These are phyloP conservation scores for Trifolium fragiferum DNA, from an alignment of 306 rosid genomes.

Conservation along the genomic window DNA sequence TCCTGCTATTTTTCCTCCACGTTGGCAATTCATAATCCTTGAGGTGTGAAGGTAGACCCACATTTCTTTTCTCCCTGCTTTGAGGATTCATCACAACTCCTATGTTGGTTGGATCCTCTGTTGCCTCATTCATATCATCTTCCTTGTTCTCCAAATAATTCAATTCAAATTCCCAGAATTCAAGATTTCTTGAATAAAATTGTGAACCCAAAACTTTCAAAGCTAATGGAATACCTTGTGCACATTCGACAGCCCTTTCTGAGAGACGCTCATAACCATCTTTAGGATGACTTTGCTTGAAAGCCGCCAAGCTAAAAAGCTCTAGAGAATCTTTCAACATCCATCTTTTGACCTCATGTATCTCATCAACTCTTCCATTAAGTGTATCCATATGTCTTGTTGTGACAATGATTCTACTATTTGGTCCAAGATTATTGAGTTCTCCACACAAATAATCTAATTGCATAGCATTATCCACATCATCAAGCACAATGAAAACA, in stretches of 20 bases:
- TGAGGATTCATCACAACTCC: no score
- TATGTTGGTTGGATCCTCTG: no score
- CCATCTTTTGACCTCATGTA: conserved; percentile 12
- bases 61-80: no score
- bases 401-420: conserved; percentile 37
- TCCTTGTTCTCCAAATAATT: fast-evolving
- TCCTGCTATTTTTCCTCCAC: no score
- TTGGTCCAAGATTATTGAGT: neutral
- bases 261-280: conserved; percentile 19
- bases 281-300: neutral
- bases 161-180: conserved; percentile 33
- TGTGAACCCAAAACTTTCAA: conserved; percentile 38
- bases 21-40: no score
- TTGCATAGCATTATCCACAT: neutral
- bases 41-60: no score
- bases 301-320: conserved; percentile 39
- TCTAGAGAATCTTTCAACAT: neutral
- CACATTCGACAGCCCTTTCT: conserved; percentile 2
- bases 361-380: neutral
- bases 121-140: no score
- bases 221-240: conserved; percentile 38
- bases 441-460: neutral
- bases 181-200: neutral
- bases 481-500: conserved; percentile 29
- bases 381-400: conserved; percentile 18